Percentiles rank a stretch among this genome's conserved stretches.
Evolutionary conservation across 2,329 filamentous ascomycete species (phyloP).

Genomic region (Ilyonectria destructans): DNA sequence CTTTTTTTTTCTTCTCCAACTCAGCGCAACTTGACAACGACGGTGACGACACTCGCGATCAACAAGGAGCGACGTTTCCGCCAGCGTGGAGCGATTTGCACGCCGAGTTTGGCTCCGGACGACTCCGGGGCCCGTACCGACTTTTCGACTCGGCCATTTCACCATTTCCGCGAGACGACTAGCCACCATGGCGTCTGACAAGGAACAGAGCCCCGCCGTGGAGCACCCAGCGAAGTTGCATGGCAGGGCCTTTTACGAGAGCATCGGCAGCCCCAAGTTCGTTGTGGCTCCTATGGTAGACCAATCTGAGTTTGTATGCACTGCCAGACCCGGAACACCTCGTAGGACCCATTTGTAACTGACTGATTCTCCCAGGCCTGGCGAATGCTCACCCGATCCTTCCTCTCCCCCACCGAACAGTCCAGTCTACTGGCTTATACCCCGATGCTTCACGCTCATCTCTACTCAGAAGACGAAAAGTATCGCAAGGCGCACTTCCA

Average conservation of each 20-base stretch:
- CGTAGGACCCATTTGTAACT: not conserved
- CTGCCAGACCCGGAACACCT: not conserved
- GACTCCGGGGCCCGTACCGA: slow-evolving; percentile 40
- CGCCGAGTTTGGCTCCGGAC: slow-evolving; percentile 43
- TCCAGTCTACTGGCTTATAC: slow-evolving; percentile 87
- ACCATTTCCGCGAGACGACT: slow-evolving; percentile 37
- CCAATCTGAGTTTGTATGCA: slow-evolving; percentile 93
- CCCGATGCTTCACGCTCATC: slow-evolving; percentile 95
- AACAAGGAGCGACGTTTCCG: not conserved
- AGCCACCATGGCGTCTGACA: slow-evolving; percentile 53
- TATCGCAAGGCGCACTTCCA: slow-evolving; percentile 90
- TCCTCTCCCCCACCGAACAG: slow-evolving; percentile 79
- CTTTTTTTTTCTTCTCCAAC: slow-evolving; percentile 29
- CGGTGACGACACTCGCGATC: slow-evolving; percentile 18
- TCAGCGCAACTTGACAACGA: slow-evolving; percentile 2
- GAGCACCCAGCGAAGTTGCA: slow-evolving; percentile 73
- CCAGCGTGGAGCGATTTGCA: slow-evolving; percentile 44
- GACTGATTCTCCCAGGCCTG: slow-evolving; percentile 78
- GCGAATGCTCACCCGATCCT: slow-evolving; percentile 96
- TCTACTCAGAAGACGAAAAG: slow-evolving; percentile 83
- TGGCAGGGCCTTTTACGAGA: slow-evolving; percentile 94
- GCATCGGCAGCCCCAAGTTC: slow-evolving; percentile 91
- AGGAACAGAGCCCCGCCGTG: slow-evolving; percentile 39
- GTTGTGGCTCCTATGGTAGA: slow-evolving; percentile 98
- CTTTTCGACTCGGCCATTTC: slow-evolving; percentile 12